Conservation (phyloP, 257 asterid species). For the Solanum paucissectum region DNA sequence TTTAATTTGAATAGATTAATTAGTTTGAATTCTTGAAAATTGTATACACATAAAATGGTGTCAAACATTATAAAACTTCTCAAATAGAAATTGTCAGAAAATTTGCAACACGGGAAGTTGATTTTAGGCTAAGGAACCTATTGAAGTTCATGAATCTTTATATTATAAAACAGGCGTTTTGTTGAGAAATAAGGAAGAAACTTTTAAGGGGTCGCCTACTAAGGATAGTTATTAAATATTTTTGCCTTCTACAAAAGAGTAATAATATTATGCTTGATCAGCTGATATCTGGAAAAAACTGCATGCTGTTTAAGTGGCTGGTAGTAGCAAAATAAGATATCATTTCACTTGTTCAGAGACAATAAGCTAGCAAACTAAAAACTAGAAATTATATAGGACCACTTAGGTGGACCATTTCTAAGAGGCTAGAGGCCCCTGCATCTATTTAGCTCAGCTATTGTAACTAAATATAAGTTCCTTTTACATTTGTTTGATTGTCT, state of each 20-base stretch:
- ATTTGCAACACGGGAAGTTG: neutral
- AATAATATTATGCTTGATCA: neutral
- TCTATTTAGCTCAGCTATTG: neutral
- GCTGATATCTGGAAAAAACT: neutral
- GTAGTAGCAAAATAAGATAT: neutral
- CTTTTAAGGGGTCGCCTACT: neutral
- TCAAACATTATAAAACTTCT: neutral
- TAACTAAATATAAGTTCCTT: neutral
- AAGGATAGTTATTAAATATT: neutral
- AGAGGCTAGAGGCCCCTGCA: neutral
- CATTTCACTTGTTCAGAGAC: neutral
- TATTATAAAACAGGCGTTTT: neutral
- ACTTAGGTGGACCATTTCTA: neutral
- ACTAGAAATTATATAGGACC: neutral
- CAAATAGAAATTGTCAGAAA: neutral
- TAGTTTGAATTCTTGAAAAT: neutral
- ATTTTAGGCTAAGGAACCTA: neutral
- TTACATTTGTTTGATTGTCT: constrained; percentile 3
- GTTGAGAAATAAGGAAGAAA: neutral
- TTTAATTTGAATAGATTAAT: neutral
- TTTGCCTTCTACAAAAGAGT: neutral
- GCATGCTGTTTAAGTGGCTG: neutral
- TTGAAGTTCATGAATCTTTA: neutral
- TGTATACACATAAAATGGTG: neutral
- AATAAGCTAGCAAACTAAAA: neutral